Percentiles rank a stretch among this genome's conserved stretches.
Evolutionary conservation across 257 asterid genomes (phyloP).

Genomic region (Catharanthus roseus): DNA sequence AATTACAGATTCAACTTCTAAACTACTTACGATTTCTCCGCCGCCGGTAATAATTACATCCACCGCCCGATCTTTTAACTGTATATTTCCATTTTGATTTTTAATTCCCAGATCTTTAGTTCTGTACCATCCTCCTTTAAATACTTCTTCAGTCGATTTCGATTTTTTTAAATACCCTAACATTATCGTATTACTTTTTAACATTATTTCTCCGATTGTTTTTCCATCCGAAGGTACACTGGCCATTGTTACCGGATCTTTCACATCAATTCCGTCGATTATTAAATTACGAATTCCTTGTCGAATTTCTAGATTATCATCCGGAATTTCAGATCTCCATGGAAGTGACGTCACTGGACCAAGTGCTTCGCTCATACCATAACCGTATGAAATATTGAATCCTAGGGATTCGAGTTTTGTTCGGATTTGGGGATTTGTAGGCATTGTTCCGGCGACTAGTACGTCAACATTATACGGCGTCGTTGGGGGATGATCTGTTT

Average conservation of each 20-base stretch:
- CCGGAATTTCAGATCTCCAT: slow-evolving; percentile 30
- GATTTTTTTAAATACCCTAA: slow-evolving; percentile 48
- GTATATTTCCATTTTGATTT: slow-evolving; percentile 42
- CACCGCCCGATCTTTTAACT: slow-evolving; percentile 49
- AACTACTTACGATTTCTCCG: slow-evolving; percentile 47
- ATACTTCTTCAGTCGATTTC: slow-evolving; percentile 43
- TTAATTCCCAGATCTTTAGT: slow-evolving; percentile 63
- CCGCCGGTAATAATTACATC: slow-evolving; percentile 51
- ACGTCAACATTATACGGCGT: slow-evolving; percentile 37
- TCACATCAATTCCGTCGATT: slow-evolving; percentile 50
- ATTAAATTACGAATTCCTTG: slow-evolving; percentile 45
- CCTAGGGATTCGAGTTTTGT: slow-evolving; percentile 41
- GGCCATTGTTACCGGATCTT: slow-evolving; percentile 47
- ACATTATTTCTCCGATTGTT: slow-evolving; percentile 64
- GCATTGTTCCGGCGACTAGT: slow-evolving; percentile 52
- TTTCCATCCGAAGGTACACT: slow-evolving; percentile 55
- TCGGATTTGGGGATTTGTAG: slow-evolving; percentile 33
- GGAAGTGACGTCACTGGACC: slow-evolving; percentile 45
- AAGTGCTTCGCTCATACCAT: slow-evolving; percentile 71
- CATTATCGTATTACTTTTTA: slow-evolving; percentile 63
- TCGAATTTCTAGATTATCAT: slow-evolving; percentile 28
- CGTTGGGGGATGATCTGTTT: slow-evolving; percentile 25
- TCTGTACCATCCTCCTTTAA: slow-evolving; percentile 67
- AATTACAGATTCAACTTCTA: slow-evolving; percentile 49
- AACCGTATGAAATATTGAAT: slow-evolving; percentile 33